Evolutionary conservation across 345 rosid species (phyloP), one percentile per base, ranked within the genome.

Genomic region (Dimocarpus longan): DNA sequence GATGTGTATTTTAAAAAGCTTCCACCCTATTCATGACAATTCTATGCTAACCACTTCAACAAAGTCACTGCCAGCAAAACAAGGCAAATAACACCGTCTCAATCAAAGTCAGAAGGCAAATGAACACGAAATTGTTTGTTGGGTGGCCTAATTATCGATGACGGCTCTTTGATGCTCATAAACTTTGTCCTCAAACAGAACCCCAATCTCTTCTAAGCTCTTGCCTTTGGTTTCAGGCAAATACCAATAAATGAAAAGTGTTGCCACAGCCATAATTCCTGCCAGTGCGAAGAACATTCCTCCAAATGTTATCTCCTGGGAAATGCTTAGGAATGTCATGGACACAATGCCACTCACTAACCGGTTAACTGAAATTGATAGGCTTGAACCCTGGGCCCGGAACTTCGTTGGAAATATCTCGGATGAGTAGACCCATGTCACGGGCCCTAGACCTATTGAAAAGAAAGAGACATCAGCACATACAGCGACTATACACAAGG

Each of bases 151-250:
- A 52, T 6, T 22, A 22, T 6, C 18, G 12, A 28, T 16, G 37
- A 32, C 12, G 32, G 48, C 18, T 18, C 46, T 32, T n/a, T 12
- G 28, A 63, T 75, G 32, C 0, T 66, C 48, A 37, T n/a, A 48
- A 16, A 43, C 46, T 57, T 83, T 70, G 52, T 85, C 83, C 73
- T 85, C 91, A 78, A 94, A 92, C 46, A 92, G 89, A 72, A 67
- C 68, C 74, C 80, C 84, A 72, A 94, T 88, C 69, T 94, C 95
- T 68, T 92, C 98, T 62, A 94, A 74, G 52, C 90, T 87, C 82
- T 88, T 75, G 50, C 93, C 93, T 84, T 87, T 92, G 0, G 98
- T 94, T 80, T 94, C 98, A 13, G 94, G 98, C 85, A 92, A 80
- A 71, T 85, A 76, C 50, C 89, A 70, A 79, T 85, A 85, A 74